phyloP scores from a whole-genome alignment of 78 protist genomes.

The Dictyostelium firmibasis region DNA sequence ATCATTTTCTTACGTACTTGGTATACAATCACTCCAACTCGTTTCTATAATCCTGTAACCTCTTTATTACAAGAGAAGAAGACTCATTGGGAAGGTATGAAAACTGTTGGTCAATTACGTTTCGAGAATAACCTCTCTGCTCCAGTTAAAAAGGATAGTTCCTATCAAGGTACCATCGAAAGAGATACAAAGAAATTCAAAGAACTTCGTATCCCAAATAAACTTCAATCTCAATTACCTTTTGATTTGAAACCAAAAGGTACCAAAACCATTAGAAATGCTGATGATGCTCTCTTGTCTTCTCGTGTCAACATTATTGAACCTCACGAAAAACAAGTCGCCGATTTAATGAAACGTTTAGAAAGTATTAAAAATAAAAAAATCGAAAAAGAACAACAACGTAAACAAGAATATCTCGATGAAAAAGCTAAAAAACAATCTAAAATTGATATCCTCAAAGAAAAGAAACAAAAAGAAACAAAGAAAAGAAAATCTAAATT shows the following conservation, averaged over 20 bases:
- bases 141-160: constrained; percentile 85
- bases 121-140: constrained; percentile 71
- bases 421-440: not conserved
- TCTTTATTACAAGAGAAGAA: constrained; percentile 53
- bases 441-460: not conserved
- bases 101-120: constrained; percentile 92
- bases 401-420: not conserved
- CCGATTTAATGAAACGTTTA: constrained; percentile 22
- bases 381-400: constrained; percentile 45
- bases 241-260: constrained; percentile 65
- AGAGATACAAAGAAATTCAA: constrained; percentile 12
- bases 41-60: constrained; percentile 97
- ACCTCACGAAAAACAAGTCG: constrained; percentile 36
- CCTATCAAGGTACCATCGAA: constrained; percentile 78
- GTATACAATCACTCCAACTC: constrained; percentile 92
- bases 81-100: constrained; percentile 51
- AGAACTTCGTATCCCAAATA: constrained; percentile 35
- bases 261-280: not conserved
- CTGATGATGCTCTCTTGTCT: not conserved
- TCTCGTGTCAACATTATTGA: constrained; percentile 45
- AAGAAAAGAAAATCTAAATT: constrained; percentile 59
- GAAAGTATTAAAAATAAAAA: constrained; percentile 54
- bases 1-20: constrained; percentile 97
- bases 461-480: constrained; percentile 28
- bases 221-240: constrained; percentile 40